phyloP scores from a whole-genome alignment of 2,329 filamentous ascomycete species.

The Neonectria hederae region DNA sequence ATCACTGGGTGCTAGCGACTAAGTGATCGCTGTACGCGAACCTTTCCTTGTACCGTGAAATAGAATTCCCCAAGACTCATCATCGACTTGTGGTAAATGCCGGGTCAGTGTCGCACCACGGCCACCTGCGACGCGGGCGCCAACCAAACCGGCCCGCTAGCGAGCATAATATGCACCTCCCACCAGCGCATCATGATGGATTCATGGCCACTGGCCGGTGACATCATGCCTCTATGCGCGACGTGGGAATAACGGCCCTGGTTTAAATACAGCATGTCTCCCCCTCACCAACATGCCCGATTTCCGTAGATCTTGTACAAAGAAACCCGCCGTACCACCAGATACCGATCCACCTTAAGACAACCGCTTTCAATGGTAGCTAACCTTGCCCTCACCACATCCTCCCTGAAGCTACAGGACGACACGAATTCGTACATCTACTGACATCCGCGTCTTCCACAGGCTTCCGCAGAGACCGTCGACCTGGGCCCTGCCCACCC shows the following conservation, averaged over 20 bases:
- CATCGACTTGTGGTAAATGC: neutral
- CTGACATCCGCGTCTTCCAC: slow-evolving; percentile 9
- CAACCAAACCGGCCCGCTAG: slow-evolving; percentile 5
- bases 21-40: neutral
- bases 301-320: neutral
- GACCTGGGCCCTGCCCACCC: slow-evolving; percentile 58
- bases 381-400: neutral
- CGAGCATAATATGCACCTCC: neutral
- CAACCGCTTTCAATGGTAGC: slow-evolving; percentile 32
- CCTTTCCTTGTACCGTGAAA: neutral
- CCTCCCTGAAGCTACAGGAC: no score
- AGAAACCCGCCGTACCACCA: neutral
- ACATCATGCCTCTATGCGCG: slow-evolving; percentile 13
- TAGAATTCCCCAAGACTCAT: neutral
- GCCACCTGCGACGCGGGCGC: neutral
- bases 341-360: neutral
- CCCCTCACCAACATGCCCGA: neutral
- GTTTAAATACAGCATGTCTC: slow-evolving; percentile 7
- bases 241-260: neutral
- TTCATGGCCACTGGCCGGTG: slow-evolving; percentile 2
- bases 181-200: neutral
- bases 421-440: neutral
- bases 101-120: neutral
- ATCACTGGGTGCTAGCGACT: neutral
- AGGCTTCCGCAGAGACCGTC: slow-evolving; percentile 64